Evolutionary conservation across 805 yeast genomes (phyloP).

Genomic region (Lachancea mirantina): DNA sequence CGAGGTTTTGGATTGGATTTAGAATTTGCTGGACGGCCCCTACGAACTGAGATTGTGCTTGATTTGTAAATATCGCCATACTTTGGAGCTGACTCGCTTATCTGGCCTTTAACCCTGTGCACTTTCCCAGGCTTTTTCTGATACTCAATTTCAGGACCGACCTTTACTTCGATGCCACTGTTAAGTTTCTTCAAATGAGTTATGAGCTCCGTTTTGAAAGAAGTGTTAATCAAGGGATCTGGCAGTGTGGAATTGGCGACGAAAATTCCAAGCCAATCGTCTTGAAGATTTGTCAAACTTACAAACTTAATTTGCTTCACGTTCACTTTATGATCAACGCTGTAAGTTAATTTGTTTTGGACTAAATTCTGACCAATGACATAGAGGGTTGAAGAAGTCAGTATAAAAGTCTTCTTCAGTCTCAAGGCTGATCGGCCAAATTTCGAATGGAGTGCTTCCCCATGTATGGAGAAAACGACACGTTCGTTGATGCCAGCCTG

Average conservation of each 20-base stretch:
- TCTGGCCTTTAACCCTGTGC: constrained; percentile 64
- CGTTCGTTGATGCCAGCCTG: constrained; percentile 63
- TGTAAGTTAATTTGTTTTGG: constrained; percentile 52
- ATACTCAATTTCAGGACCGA: constrained; percentile 70
- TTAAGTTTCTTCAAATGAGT: constrained; percentile 63
- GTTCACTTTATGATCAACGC: constrained; percentile 57
- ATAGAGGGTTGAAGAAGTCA: constrained; percentile 57
- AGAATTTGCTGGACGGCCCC: constrained; percentile 70
- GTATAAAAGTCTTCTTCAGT: constrained; percentile 60
- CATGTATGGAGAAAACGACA: constrained; percentile 72
- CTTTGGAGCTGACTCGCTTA: constrained; percentile 56
- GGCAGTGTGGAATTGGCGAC: constrained; percentile 41
- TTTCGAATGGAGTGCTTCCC: constrained; percentile 75
- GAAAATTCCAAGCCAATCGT: constrained; percentile 79
- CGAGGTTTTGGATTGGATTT: constrained; percentile 71
- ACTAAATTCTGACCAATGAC: constrained; percentile 67
- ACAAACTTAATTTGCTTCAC: constrained; percentile 53
- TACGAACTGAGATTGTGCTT: constrained; percentile 71
- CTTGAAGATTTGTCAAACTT: constrained; percentile 69
- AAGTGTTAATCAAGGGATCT: constrained; percentile 72
- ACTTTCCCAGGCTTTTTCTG: constrained; percentile 84
- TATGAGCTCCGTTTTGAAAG: constrained; percentile 82
- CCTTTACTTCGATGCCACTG: constrained; percentile 49
- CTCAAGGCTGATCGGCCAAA: constrained; percentile 89
- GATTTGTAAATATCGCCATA: constrained; percentile 78